Conservation (phyloP, 2,329 filamentous ascomycete genomes). For the Penicillium digitatum region DNA sequence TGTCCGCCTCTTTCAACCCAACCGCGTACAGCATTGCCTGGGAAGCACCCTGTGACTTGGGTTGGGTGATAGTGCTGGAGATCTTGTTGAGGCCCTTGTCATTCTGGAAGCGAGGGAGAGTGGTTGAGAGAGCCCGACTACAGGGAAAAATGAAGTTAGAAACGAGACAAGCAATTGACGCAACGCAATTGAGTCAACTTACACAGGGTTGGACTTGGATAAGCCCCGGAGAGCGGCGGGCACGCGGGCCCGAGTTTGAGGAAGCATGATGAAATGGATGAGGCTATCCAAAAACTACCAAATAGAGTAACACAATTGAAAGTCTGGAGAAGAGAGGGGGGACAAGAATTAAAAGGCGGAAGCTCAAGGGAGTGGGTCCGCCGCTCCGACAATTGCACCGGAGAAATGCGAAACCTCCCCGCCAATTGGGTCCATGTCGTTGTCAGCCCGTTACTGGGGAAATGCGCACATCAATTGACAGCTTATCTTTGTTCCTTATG, state of each 20-base stretch:
- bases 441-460: slow-evolving; percentile 1
- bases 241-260: slow-evolving; percentile 26
- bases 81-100: slow-evolving; percentile 69
- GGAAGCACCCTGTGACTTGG: slow-evolving; percentile 95
- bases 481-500: background rate
- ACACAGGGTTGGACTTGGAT: slow-evolving; percentile 19
- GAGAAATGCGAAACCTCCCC: slow-evolving; percentile 10
- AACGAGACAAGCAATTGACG: slow-evolving; percentile 1
- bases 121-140: slow-evolving; percentile 41
- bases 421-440: slow-evolving; percentile 9
- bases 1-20: slow-evolving; percentile 76
- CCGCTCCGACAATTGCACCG: background rate
- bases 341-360: slow-evolving; percentile 18
- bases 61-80: slow-evolving; percentile 83
- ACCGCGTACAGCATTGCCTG: slow-evolving; percentile 99
- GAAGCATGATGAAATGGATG: slow-evolving; percentile 17
- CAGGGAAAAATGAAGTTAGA: slow-evolving; percentile 5
- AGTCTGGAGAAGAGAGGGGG: slow-evolving; percentile 17
- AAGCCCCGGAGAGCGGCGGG: slow-evolving; percentile 27
- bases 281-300: slow-evolving; percentile 11
- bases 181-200: slow-evolving; percentile 2
- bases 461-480: background rate
- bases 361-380: slow-evolving; percentile 4
- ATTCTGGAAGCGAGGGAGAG: slow-evolving; percentile 47
- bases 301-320: slow-evolving; percentile 5